These are phyloP conservation scores for Aspergillus heteromorphus DNA, from an alignment of 495 filamentous ascomycete species.

Conservation along the genomic window DNA sequence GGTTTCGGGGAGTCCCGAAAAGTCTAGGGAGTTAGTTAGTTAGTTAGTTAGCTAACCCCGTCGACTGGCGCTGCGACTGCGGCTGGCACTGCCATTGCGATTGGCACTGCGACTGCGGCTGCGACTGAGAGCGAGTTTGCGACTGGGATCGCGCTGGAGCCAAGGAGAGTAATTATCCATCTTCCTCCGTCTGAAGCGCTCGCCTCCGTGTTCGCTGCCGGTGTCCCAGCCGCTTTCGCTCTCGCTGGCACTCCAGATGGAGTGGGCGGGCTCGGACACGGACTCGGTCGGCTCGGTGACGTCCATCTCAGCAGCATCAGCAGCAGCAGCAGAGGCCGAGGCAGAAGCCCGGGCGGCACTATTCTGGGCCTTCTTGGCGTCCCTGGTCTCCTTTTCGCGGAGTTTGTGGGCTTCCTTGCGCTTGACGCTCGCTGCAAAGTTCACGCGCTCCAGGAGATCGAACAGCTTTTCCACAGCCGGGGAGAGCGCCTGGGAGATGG, in stretches of 20 bases:
- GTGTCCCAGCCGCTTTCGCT: constrained; percentile 41
- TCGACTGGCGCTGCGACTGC: too few relatives aligned
- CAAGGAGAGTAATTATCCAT: too few relatives aligned
- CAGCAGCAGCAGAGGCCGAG: background rate
- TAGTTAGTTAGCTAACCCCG: too few relatives aligned
- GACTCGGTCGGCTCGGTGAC: background rate
- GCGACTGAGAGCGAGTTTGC: too few relatives aligned
- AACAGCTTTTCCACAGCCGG: constrained; percentile 68
- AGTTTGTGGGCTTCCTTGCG: constrained; percentile 10
- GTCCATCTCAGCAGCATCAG: background rate
- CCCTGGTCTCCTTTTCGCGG: constrained; percentile 12
- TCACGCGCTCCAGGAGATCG: constrained; percentile 33
- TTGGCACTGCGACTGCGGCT: too few relatives aligned
- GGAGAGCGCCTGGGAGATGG: constrained; percentile 65
- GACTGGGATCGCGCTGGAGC: too few relatives aligned
- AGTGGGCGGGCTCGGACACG: constrained; percentile 10
- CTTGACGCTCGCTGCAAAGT: too few relatives aligned
- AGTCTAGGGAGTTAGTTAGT: too few relatives aligned
- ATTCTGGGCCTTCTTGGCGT: constrained; percentile 23
- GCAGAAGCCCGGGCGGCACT: too few relatives aligned
- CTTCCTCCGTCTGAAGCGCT: constrained; percentile 14
- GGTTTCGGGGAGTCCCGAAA: too few relatives aligned
- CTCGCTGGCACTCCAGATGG: constrained; percentile 38
- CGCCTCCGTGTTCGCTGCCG: too few relatives aligned
- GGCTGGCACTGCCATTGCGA: too few relatives aligned